Conservation (phyloP, 208 protist genomes). For the Leishmania aethiopica region DNA sequence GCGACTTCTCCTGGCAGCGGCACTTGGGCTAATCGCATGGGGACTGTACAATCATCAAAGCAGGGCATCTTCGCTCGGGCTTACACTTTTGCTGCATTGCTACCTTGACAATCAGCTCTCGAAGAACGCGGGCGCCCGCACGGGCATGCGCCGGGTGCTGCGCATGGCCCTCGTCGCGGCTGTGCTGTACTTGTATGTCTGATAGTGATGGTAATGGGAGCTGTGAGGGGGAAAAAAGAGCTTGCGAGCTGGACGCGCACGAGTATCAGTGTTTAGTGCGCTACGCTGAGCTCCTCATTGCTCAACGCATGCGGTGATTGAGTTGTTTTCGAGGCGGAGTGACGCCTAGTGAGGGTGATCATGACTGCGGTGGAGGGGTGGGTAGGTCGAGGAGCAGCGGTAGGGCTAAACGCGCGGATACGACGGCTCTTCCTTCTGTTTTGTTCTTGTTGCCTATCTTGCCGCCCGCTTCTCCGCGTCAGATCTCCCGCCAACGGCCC, state of each 20-base stretch:
- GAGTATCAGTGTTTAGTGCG: background rate
- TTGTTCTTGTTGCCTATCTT: background rate
- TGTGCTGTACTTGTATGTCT: constrained; percentile 40
- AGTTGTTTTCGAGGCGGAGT: background rate
- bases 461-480: too few species aligned
- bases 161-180: constrained; percentile 34
- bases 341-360: background rate
- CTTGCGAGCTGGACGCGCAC: background rate
- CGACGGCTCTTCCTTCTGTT: background rate
- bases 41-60: constrained; percentile 36
- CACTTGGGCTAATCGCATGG: constrained; percentile 18
- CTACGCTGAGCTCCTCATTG: background rate
- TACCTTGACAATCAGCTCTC: constrained; percentile 39
- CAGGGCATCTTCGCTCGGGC: constrained; percentile 30
- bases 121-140: constrained; percentile 38
- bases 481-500: background rate
- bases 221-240: too few species aligned
- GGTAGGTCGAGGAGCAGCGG: background rate
- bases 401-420: background rate
- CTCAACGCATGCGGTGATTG: background rate
- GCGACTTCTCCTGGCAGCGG: constrained; percentile 5
- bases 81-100: constrained; percentile 51
- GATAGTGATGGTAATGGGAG: background rate
- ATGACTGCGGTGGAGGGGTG: background rate
- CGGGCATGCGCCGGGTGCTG: constrained; percentile 34